Evolutionary conservation across 148 eudicot genomes (phyloP), one percentile per base, ranked within the genome.

Genomic region (Salicornia ramosissima): DNA sequence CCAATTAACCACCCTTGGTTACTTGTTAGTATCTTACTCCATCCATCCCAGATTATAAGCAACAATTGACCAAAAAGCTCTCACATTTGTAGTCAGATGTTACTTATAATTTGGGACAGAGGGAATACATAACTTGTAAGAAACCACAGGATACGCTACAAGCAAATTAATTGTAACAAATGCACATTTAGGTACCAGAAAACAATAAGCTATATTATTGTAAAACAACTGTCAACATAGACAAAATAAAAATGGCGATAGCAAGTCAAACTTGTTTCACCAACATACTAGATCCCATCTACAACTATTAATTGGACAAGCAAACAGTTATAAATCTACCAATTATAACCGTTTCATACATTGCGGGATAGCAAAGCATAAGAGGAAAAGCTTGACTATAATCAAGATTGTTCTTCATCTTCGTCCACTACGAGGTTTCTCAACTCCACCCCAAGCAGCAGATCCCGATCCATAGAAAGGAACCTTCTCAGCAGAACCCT

Each of bases 401-500:
- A 26, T 26, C 66, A 40, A 55, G 57, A 83, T 60, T 66, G 68
- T 56, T 70, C 55, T 73, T 89, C 83, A 92, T 74, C 84, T 90
- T 21, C 94, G 84, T 70, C 78, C 72, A 64, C 82, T 82, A 66
- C 83, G 86, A 45, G 91, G 76, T 64, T 86, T 88, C 65, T 90
- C 96, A 31, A 71, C 73, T 61, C 86, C 95, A 77, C 87, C 84
- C 96, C 92, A 84, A 42, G 95, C 73, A 74, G 86, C 77, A 78
- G 96, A 90, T 79, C 90, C 83, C 50, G 92, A 72, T 74, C 90
- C 95, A 87, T 88, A 88, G 51, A 79, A 61, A 73, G 88, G 80
- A 65, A 84, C 90, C 79, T 87, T 88, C 79, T 86, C 92, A 65
- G 87, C 75, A 72, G 84, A 82, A 86, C 86, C 92, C 96, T 90